These are phyloP conservation scores for Piromyces sp. DNA, from an alignment of 192 early-diverging fungal genomes.

Conservation along the genomic window DNA sequence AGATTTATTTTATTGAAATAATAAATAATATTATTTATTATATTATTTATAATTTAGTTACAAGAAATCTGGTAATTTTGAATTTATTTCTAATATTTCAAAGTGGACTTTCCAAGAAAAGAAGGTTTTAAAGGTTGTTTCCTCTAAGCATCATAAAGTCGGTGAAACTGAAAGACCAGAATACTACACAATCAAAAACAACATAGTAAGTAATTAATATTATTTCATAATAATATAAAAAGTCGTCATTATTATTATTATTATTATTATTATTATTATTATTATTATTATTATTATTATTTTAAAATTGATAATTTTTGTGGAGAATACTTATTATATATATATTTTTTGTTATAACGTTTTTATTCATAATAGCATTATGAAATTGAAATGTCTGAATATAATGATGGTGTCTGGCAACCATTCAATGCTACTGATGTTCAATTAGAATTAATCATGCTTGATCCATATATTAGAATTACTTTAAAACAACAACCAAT, in stretches of 20 bases:
- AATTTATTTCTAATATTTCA: constrained; percentile 52
- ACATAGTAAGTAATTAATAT: constrained; percentile 48
- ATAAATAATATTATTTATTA: background rate
- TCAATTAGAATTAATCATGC: constrained; percentile 88
- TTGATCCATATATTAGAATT: constrained; percentile 80
- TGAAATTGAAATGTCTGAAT: constrained; percentile 62
- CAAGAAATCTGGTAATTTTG: constrained; percentile 37
- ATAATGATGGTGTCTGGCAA: constrained; percentile 58
- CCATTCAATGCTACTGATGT: constrained; percentile 63
- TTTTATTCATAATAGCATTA: constrained; percentile 43
- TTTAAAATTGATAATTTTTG: background rate
- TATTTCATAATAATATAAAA: no score
- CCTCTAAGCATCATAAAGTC: constrained; percentile 42
- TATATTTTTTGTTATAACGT: background rate
- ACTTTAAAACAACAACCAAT: constrained; percentile 24
- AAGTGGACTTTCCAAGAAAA: constrained; percentile 91
- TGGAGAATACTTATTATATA: constrained; percentile 7
- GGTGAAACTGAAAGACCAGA: constrained; percentile 45
- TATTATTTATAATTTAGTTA: background rate
- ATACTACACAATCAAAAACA: constrained; percentile 84
- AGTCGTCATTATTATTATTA: no score
- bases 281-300: constrained; percentile 1
- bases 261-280: no score
- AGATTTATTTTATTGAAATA: no score
- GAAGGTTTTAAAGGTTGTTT: constrained; percentile 58